These are phyloP conservation scores for Ganoderma multipileum DNA, from an alignment of 1,284 basidiomycete species.

Conservation along the genomic window DNA sequence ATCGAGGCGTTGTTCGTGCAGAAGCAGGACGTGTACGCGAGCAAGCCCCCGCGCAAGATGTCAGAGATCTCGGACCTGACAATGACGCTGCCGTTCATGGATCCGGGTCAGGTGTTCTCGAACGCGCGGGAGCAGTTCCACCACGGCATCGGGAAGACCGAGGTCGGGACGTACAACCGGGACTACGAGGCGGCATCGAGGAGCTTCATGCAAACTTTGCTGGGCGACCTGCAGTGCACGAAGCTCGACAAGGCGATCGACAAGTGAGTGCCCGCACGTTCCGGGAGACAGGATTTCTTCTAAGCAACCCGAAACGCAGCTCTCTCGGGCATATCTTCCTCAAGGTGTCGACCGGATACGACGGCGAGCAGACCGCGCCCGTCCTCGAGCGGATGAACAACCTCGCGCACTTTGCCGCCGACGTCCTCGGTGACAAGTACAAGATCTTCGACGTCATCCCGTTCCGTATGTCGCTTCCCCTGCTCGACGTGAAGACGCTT, in stretches of 20 bases:
- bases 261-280: conserved; percentile 10
- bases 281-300: neutral
- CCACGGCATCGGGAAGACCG: conserved; percentile 25
- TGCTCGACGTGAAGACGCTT: neutral
- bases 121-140: conserved; percentile 31
- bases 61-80: conserved; percentile 29
- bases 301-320: conserved; percentile 1
- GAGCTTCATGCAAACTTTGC: conserved; percentile 21
- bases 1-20: conserved; percentile 39
- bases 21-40: conserved; percentile 33
- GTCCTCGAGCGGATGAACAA: conserved; percentile 34
- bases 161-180: conserved; percentile 22
- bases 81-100: conserved; percentile 34
- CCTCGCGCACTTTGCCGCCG: conserved; percentile 35
- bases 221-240: conserved; percentile 16
- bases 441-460: conserved; percentile 39
- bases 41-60: conserved; percentile 32
- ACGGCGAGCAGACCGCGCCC: conserved; percentile 28
- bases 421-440: conserved; percentile 38
- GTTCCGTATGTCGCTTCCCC: conserved; percentile 27
- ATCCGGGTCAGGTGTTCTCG: conserved; percentile 28
- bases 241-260: conserved; percentile 23
- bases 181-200: conserved; percentile 28
- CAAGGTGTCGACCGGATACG: conserved; percentile 31
- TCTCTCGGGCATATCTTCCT: conserved; percentile 29